Evolutionary conservation across 768 basidiomycete species (phyloP).

Genomic region (Porpolomopsis calyptriformis): DNA sequence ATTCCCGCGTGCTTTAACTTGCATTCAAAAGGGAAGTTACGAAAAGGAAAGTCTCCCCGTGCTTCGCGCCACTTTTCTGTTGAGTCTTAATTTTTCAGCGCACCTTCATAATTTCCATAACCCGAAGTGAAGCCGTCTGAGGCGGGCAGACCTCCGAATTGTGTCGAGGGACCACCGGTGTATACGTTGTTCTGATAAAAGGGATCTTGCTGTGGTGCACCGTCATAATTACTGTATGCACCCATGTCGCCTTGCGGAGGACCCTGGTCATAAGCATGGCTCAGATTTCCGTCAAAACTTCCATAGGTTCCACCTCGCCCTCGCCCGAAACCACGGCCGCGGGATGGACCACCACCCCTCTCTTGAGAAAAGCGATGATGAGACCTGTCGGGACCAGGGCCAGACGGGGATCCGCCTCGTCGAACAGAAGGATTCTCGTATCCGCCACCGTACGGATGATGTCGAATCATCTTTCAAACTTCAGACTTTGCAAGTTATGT

Average conservation of each 20-base stretch:
- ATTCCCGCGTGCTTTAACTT: conserved; percentile 41
- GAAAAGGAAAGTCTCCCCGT: conserved; percentile 27
- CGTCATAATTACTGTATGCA: conserved; percentile 63
- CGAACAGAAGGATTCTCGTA: conserved; percentile 44
- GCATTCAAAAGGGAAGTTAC: conserved; percentile 23
- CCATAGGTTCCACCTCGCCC: conserved; percentile 48
- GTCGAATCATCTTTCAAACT: conserved; percentile 62
- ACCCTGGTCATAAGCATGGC: conserved; percentile 58
- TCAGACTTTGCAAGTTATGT: conserved; percentile 10
- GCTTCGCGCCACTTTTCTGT: conserved; percentile 29
- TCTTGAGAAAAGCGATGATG: conserved; percentile 40
- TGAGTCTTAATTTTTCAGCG: conserved; percentile 63
- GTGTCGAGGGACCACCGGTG: conserved; percentile 40
- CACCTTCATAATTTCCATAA: conserved; percentile 70
- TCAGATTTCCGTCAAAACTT: conserved; percentile 45
- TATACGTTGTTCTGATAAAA: conserved; percentile 65
- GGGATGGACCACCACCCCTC: conserved; percentile 42
- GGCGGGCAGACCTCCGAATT: conserved; percentile 39
- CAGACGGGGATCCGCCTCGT: conserved; percentile 56
- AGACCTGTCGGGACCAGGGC: conserved; percentile 66
- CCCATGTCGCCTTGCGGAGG: conserved; percentile 50
- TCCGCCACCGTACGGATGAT: conserved; percentile 72
- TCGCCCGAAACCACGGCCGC: conserved; percentile 35
- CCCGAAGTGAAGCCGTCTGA: conserved; percentile 48
- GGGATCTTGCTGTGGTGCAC: conserved; percentile 39